Evolutionary conservation across 2,329 filamentous ascomycete species (phyloP).

Genomic region (Diplodia scrobiculata): DNA sequence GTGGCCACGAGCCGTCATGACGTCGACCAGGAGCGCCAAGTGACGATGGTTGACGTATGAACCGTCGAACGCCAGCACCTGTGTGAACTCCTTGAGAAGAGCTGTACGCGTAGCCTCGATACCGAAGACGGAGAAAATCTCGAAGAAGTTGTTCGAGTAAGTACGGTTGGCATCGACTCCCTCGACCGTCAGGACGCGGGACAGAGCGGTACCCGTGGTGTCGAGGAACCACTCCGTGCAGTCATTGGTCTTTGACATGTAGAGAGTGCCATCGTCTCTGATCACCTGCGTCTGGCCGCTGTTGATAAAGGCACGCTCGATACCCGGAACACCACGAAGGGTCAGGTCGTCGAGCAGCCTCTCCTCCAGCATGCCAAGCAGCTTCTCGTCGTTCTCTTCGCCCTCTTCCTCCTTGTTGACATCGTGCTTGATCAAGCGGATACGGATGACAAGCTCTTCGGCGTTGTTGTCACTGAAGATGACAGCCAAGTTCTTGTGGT

Average conservation of each 20-base stretch:
- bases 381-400: slow-evolving; percentile 72
- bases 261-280: slow-evolving; percentile 67
- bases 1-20: slow-evolving; percentile 94
- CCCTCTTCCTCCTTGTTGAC: slow-evolving; percentile 70
- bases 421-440: slow-evolving; percentile 69
- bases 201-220: slow-evolving; percentile 85
- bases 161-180: slow-evolving; percentile 85
- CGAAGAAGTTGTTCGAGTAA: slow-evolving; percentile 93
- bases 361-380: slow-evolving; percentile 82
- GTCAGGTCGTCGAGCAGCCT: slow-evolving; percentile 90
- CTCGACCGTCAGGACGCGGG: slow-evolving; percentile 78
- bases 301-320: slow-evolving; percentile 92
- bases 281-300: slow-evolving; percentile 45
- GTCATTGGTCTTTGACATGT: slow-evolving; percentile 65
- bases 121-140: slow-evolving; percentile 91
- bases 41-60: slow-evolving; percentile 99
- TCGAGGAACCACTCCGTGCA: slow-evolving; percentile 96
- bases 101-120: slow-evolving; percentile 91
- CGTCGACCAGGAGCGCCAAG: slow-evolving; percentile 89
- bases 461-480: slow-evolving; percentile 99
- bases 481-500: slow-evolving; percentile 79
- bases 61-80: slow-evolving; percentile 96
- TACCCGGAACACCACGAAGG: slow-evolving; percentile 83
- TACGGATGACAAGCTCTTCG: slow-evolving; percentile 89
- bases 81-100: slow-evolving; percentile 82